Evolutionary conservation across 306 rosid species (phyloP).

Genomic region (Casuarina cunninghamiana): DNA sequence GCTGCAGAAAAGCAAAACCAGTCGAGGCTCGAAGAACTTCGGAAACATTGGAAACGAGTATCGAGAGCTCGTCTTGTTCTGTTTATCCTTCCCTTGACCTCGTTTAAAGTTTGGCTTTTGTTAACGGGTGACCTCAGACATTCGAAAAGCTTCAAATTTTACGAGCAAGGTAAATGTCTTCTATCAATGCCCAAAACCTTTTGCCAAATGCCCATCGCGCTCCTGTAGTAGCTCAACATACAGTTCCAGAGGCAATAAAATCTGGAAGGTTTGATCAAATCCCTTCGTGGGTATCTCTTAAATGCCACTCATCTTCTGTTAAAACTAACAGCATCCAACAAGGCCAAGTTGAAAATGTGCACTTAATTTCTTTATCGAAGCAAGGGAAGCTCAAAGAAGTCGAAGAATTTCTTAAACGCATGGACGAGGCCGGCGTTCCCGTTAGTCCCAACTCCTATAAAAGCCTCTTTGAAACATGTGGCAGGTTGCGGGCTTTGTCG

Average conservation of each 20-base stretch:
- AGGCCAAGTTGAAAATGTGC: conserved; percentile 56
- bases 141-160: neutral
- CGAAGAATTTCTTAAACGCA: conserved; percentile 45
- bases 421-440: conserved; percentile 45
- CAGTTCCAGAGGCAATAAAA: conserved; percentile 15
- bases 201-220: conserved; percentile 21
- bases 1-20: neutral
- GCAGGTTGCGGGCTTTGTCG: conserved; percentile 32
- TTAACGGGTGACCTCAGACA: neutral
- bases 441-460: conserved; percentile 38
- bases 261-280: conserved; percentile 42
- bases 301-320: conserved; percentile 16
- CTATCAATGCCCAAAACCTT: conserved; percentile 26
- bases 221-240: conserved; percentile 24
- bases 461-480: conserved; percentile 51
- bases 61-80: neutral
- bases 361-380: conserved; percentile 53
- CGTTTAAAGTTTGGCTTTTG: neutral
- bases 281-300: conserved; percentile 58
- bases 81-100: neutral
- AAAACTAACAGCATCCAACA: conserved; percentile 22
- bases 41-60: neutral
- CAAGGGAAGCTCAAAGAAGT: conserved; percentile 48
- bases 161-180: conserved; percentile 35
- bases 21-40: neutral